These are phyloP conservation scores for Diaporthe humulicola DNA, from an alignment of 2,329 filamentous ascomycete species.

Conservation along the genomic window DNA sequence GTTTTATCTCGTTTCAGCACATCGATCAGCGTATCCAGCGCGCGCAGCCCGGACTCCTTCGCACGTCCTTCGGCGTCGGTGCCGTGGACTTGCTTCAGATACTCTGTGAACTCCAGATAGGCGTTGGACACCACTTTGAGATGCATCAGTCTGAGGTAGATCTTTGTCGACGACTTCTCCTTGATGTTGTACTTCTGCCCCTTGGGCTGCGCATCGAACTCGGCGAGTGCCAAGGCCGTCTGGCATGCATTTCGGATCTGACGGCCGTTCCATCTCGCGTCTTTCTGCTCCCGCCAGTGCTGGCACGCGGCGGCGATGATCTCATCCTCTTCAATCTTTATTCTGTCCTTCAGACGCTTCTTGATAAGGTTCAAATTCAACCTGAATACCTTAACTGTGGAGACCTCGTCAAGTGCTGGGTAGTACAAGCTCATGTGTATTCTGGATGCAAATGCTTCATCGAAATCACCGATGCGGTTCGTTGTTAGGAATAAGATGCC, in stretches of 20 bases:
- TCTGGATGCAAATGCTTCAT: constrained; percentile 61
- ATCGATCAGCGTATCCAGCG: neutral
- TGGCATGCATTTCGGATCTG: constrained; percentile 35
- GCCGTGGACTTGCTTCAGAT: constrained; percentile 30
- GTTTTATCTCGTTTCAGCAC: constrained; percentile 46
- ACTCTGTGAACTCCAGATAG: constrained; percentile 23
- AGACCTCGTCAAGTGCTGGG: constrained; percentile 53
- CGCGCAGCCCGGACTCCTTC: constrained; percentile 20
- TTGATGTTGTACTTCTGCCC: constrained; percentile 20
- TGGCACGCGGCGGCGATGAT: neutral
- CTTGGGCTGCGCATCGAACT: constrained; percentile 33
- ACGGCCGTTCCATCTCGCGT: constrained; percentile 33
- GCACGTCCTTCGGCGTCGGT: constrained; percentile 11
- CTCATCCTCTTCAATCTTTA: constrained; percentile 13
- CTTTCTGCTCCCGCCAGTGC: neutral
- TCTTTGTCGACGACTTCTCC: neutral
- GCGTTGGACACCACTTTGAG: constrained; percentile 21
- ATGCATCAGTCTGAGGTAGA: neutral
- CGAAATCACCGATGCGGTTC: constrained; percentile 63
- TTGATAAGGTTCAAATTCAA: constrained; percentile 53
- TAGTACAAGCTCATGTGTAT: constrained; percentile 65
- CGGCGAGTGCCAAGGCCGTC: constrained; percentile 16
- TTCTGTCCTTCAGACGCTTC: neutral
- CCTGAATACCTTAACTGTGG: constrained; percentile 59
- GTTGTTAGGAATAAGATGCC: constrained; percentile 65